Evolutionary conservation across 192 early-diverging fungal genomes (phyloP), one percentile per base, ranked within the genome.

Genomic region (Mortierella antarctica): DNA sequence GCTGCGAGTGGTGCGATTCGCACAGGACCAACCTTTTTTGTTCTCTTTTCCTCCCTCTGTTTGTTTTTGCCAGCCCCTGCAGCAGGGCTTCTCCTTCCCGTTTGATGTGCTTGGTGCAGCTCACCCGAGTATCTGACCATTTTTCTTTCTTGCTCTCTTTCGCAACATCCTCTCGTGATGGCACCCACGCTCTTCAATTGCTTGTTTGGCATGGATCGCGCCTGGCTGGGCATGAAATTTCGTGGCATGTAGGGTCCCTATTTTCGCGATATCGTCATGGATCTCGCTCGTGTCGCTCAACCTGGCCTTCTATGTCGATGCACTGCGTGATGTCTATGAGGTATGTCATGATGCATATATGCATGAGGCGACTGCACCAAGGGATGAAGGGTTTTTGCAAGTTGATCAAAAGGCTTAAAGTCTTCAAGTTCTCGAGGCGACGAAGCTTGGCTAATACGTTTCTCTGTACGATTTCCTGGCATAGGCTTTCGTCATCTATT

Each of bases 401-500:
- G 54, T 49, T 8, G 3, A 7, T 50, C 31, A 5, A 65, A 49
- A 48, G 14, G 31, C 31, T 31, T 48, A 9, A 44, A 17, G 8
- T 23, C 50, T 40, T 23, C 46, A 12, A 11, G 31, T 21, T 23
- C 20, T 58, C 18, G n/a, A 62, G 10, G 23, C 15, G 39, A 7
- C n/a, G 9, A 14, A 42, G 50, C 14, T 49, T 6, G 12, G 18
- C 45, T 42, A 50, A 12, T 31, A n/a, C n/a, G 8, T 39, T 44
- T 68, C 21, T 44, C 46, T 17, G 17, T 9, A 46, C 39, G 6
- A 20, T 12, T 31, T 46, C 20, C 7, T 45, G 49, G 49, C 18
- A n/a, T 61, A 83, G 83, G 95, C 94, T 40, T 97, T 96, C 87
- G 96, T 97, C 23, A 93, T 97, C 56, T 97, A 97, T 83, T 92